Conservation (phyloP, 768 basidiomycete species). For the Russula lepida region DNA sequence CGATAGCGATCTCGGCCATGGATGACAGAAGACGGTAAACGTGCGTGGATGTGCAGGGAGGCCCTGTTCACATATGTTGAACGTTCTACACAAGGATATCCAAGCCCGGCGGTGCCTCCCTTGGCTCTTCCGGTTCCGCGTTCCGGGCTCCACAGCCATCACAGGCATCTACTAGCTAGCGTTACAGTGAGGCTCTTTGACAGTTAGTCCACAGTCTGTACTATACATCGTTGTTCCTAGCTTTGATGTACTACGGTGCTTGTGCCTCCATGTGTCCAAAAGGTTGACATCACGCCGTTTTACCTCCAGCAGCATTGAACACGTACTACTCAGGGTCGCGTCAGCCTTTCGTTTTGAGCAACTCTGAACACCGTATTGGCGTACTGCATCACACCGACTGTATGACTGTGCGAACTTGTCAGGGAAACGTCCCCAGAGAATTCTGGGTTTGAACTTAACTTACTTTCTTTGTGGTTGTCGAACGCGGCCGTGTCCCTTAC, state of each 20-base stretch:
- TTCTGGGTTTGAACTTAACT: neutral
- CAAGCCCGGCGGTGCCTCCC: neutral
- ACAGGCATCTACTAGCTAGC: too few species aligned
- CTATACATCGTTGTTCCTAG: neutral
- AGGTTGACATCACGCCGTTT: neutral
- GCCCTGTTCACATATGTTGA: neutral
- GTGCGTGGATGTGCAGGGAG: neutral
- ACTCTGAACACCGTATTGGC: neutral
- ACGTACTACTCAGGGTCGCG: neutral
- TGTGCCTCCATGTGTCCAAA: neutral
- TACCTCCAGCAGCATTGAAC: neutral
- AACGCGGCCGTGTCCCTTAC: neutral
- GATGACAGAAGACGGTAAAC: neutral
- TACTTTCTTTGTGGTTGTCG: neutral
- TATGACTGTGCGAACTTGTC: slow-evolving; percentile 8
- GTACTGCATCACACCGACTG: neutral
- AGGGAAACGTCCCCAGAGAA: neutral
- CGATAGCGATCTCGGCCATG: neutral
- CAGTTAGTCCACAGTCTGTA: neutral
- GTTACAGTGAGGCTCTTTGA: too few species aligned
- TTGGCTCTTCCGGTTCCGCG: neutral
- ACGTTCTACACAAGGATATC: neutral
- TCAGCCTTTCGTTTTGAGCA: neutral
- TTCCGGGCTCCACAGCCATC: too few species aligned
- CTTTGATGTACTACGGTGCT: neutral